Evolutionary conservation across 306 rosid genomes (phyloP), one percentile per base, ranked within the genome.

Genomic region (Cucurbita argyrosperma): DNA sequence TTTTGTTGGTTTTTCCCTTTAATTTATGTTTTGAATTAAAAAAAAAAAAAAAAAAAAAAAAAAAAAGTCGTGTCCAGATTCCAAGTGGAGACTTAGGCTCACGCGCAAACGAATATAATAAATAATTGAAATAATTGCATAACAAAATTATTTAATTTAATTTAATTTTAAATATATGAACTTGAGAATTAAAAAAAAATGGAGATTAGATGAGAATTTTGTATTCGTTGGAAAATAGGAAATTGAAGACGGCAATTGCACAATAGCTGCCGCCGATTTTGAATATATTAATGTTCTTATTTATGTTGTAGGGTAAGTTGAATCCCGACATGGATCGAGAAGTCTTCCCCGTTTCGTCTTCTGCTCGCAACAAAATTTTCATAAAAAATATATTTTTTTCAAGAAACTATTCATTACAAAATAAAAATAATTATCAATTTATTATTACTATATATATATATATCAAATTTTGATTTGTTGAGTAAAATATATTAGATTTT

Each of bases 1-100:
- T 5, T 35, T 71, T 6, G 77, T 58, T 57, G 56, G 77, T 42
- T 74, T 74, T 58, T 74, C 58, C 45, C 70, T 59, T 58, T 45
- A 37, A 10, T 19, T 9, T 16, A 9, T 16, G 23, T 21, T 47
- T 69, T 69, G 19, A 68, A 68, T 21, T 23, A 68, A 70, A 60
- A 51, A 19, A 68, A 70, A n/a, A n/a, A 60, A 51, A 21, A 21
- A 21, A 21, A 21, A 21, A 21, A 21, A 70, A 70, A 50, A 30
- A 30, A 30, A 2, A 30, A 30, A 30, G 35, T 30, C 35, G 35
- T 30, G 35, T 30, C 35, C 35, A 30, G 35, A 30, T 30, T 30
- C 35, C 74, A 50, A 15, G 14, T 51, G 23, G 23, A 10, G 74
- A 26, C 30, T 16, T 1, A 35, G 74, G 46, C 30, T 16, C 0